Conservation (phyloP, 1,139 yeast genomes). For the Scheffersomyces illinoinensis region DNA sequence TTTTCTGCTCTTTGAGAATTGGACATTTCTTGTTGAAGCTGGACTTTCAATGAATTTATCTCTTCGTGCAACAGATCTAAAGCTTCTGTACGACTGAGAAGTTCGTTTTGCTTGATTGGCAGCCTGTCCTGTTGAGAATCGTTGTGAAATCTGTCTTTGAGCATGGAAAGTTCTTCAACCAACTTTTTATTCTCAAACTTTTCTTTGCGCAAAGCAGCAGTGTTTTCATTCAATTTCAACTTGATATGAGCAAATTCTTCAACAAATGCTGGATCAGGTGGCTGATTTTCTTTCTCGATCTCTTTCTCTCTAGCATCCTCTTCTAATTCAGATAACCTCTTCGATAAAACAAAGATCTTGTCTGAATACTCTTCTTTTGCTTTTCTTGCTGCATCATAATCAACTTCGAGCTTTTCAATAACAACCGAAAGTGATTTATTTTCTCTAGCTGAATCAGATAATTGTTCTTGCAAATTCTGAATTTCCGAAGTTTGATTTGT, state of each 20-base stretch:
- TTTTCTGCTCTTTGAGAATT: slow-evolving; percentile 47
- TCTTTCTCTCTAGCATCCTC: slow-evolving; percentile 14
- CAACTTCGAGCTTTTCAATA: slow-evolving; percentile 29
- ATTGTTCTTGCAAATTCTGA: slow-evolving; percentile 7
- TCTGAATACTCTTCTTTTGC: slow-evolving; percentile 28
- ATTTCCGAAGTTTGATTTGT: slow-evolving; percentile 5
- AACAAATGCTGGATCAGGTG: slow-evolving; percentile 35
- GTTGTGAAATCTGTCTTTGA: slow-evolving; percentile 43
- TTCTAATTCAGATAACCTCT: slow-evolving; percentile 24
- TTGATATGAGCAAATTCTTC: slow-evolving; percentile 53
- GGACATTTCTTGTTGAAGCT: slow-evolving; percentile 43
- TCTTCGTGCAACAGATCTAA: slow-evolving; percentile 30
- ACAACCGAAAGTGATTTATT: slow-evolving; percentile 16
- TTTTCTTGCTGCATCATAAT: slow-evolving; percentile 32
- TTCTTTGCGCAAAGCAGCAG: slow-evolving; percentile 52
- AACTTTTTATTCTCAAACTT: slow-evolving; percentile 55
- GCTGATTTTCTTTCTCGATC: slow-evolving; percentile 38
- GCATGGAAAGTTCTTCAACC: slow-evolving; percentile 56
- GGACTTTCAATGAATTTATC: slow-evolving; percentile 35
- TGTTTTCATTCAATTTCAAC: slow-evolving; percentile 52
- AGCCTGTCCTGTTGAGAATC: slow-evolving; percentile 18
- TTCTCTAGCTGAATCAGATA: slow-evolving; percentile 10
- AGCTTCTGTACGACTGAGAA: slow-evolving; percentile 18
- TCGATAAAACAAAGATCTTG: slow-evolving; percentile 25
- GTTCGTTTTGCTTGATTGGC: slow-evolving; percentile 40